Evolutionary conservation across 495 filamentous ascomycete species (phyloP), one percentile per base, ranked within the genome.

Genomic region (Emericellopsis terricola): DNA sequence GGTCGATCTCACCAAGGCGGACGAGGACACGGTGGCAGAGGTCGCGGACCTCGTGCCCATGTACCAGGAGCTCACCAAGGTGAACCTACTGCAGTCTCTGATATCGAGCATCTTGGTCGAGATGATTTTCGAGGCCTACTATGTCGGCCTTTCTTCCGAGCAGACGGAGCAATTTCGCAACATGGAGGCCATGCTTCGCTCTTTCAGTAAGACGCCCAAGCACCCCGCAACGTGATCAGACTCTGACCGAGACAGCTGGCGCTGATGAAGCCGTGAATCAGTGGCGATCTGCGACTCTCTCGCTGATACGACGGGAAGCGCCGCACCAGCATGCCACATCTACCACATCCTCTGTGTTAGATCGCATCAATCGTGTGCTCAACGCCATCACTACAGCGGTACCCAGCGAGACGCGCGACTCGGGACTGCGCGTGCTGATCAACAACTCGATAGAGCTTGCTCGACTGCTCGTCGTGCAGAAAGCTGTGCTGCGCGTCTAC

Each of bases 271-370:
- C 55, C 19, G 47, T 64, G n/a, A 68, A 65, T 50, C 55, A 64
- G 45, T 71, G 67, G 67, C 58, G 68, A 20, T 60, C 65, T 7
- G 47, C 55, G 32, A 70, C 65, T 5, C 57, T 71, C 9, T 48
- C 57, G 5, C 55, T 69, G 28, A 43, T 72, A 27, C 60, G 57
- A 34, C 58, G 58, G 36, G 64, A 63, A 29, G 50, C 55, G 29
- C 43, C 38, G 31, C 42, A 52, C 34, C 56, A 48, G 43, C 38
- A 32, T 26, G 53, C 59, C 38, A 66, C 61, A 5, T 27, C 44
- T 9, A 36, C 31, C 20, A 50, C 48, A 20, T 50, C 59, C 26
- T 44, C 45, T 8, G 44, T 62, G 27, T 45, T 66, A 3, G 34
- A 47, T 11, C 50, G 42, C 21, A 38, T 58, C 29, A 62, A 61